A percentile compares a stretch with the other conserved stretches of the same genome.
Conservation (phyloP, 805 yeast genomes). For the Zygotorulaspora chibaensis region DNA sequence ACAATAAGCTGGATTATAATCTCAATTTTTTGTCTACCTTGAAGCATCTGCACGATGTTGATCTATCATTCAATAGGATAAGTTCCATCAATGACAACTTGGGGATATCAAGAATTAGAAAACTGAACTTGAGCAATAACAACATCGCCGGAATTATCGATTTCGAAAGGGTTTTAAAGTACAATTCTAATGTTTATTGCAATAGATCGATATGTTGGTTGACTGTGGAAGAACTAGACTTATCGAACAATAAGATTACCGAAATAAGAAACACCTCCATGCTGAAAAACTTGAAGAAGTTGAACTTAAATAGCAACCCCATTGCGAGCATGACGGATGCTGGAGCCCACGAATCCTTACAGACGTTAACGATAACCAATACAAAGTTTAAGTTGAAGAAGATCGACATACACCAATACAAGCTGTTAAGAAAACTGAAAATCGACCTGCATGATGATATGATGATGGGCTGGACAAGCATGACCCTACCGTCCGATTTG, state of each 20-base stretch:
- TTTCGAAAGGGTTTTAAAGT: conserved; percentile 19
- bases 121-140: conserved; percentile 23
- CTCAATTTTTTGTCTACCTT: conserved; percentile 16
- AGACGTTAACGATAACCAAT: neutral
- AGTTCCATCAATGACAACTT: conserved; percentile 19
- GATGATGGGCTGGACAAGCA: neutral
- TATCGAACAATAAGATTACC: conserved; percentile 24
- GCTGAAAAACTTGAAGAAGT: conserved; percentile 16
- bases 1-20: conserved; percentile 17
- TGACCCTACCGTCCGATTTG: conserved; percentile 3
- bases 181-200: conserved; percentile 6
- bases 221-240: conserved; percentile 22
- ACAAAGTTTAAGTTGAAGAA: neutral
- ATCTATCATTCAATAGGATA: conserved; percentile 25
- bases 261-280: conserved; percentile 19
- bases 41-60: conserved; percentile 18
- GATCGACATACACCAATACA: neutral
- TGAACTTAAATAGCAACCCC: conserved; percentile 27
- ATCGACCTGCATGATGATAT: neutral
- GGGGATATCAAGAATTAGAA: conserved; percentile 15
- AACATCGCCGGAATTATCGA: conserved; percentile 23
- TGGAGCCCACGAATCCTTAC: neutral
- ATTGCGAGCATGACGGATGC: conserved; percentile 4
- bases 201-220: conserved; percentile 14
- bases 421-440: neutral